Conservation (phyloP, 345 rosid species). For the Melaleuca alternifolia region DNA sequence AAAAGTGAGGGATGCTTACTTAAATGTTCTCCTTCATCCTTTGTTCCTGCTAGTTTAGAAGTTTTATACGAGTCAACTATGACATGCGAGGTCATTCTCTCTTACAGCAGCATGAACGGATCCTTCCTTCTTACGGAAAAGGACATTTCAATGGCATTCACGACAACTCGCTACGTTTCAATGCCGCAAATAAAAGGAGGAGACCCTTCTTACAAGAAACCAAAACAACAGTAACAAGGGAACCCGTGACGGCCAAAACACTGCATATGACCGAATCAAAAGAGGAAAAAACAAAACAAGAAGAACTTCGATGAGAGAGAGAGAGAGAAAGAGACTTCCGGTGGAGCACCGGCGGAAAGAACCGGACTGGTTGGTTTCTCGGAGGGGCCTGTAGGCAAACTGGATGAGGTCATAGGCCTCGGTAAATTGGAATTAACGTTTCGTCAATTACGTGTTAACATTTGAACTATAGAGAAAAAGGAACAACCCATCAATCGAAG, state of each 20-base stretch:
- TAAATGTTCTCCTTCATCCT: neutral
- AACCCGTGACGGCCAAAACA: neutral
- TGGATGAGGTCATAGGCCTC: slow-evolving; percentile 21
- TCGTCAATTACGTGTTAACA: neutral
- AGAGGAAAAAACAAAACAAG: neutral
- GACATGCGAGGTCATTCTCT: neutral
- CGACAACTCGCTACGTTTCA: neutral
- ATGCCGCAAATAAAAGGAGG: neutral
- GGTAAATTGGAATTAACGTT: neutral
- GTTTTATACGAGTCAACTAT: neutral
- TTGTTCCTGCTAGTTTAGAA: neutral
- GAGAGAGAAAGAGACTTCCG: neutral
- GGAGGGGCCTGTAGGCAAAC: slow-evolving; percentile 29
- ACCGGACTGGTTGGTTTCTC: slow-evolving; percentile 12
- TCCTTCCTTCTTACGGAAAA: neutral
- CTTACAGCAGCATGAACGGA: neutral
- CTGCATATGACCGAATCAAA: neutral
- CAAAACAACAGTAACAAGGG: neutral
- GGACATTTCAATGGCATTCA: neutral
- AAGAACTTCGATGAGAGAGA: neutral
- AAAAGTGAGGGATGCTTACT: too few relatives aligned
- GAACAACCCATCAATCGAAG: neutral
- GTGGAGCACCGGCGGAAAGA: slow-evolving; percentile 1
- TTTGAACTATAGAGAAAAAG: neutral
- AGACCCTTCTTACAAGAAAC: neutral